Conservation (phyloP, 2,329 filamentous ascomycete species). For the Epichloe baconii region DNA sequence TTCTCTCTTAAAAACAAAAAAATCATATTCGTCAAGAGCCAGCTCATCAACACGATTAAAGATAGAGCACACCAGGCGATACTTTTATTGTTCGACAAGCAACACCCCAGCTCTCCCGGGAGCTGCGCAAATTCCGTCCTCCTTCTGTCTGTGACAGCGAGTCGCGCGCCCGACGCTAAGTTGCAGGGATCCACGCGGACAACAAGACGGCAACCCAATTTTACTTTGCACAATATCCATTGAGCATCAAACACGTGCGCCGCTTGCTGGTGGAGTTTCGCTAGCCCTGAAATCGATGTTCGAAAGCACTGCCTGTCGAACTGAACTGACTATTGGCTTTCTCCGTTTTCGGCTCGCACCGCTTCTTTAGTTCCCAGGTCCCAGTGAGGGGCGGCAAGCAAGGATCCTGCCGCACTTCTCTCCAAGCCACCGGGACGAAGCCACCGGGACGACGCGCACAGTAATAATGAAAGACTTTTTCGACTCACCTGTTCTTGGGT, state of each 20-base stretch:
- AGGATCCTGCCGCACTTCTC: constrained; percentile 12
- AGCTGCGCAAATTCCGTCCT: not conserved
- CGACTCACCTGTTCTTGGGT: not conserved
- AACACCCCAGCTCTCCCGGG: not conserved
- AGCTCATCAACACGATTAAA: not conserved
- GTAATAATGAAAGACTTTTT: not conserved
- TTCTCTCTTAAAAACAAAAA: not conserved
- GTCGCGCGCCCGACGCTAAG: not conserved
- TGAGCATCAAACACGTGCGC: constrained; percentile 23
- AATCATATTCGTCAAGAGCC: not conserved
- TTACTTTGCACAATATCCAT: constrained; percentile 15
- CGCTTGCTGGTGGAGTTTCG: constrained; percentile 11
- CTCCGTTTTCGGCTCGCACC: constrained; percentile 24
- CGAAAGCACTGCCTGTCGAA: not conserved
- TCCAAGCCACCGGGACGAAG: constrained; percentile 9
- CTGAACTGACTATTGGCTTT: not conserved
- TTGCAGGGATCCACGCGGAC: not conserved
- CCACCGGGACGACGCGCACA: constrained; percentile 7
- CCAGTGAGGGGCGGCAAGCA: constrained; percentile 10
- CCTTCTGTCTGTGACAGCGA: not conserved
- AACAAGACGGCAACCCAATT: constrained; percentile 5
- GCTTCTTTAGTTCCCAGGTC: constrained; percentile 16
- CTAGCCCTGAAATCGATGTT: not conserved
- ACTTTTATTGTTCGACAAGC: not conserved
- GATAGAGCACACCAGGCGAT: not conserved